phyloP scores from a whole-genome alignment of 495 filamentous ascomycete genomes.

The Lophiostoma macrostomum region DNA sequence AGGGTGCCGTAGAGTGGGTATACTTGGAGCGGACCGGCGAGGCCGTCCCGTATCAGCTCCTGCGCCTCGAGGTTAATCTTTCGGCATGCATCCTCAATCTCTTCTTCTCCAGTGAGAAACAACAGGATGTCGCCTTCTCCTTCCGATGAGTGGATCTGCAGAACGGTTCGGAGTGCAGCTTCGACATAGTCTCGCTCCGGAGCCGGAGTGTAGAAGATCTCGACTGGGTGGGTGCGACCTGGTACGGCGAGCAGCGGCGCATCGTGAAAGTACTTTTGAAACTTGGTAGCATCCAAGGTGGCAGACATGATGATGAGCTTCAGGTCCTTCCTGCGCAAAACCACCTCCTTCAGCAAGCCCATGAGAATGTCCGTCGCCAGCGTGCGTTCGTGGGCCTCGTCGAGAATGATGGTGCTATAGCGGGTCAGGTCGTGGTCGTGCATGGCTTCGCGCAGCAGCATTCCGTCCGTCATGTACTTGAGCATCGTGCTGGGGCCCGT shows the following conservation, averaged over 20 bases:
- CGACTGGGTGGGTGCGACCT: slow-evolving; percentile 92
- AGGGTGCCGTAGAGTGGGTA: slow-evolving; percentile 95
- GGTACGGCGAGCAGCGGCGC: slow-evolving; percentile 92
- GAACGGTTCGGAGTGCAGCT: slow-evolving; percentile 85
- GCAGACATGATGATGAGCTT: slow-evolving; percentile 99
- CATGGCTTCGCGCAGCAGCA: slow-evolving; percentile 97
- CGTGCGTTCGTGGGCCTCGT: slow-evolving; percentile 96
- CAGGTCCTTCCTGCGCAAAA: slow-evolving; percentile 71
- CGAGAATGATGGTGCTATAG: slow-evolving; percentile 97
- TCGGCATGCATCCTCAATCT: slow-evolving; percentile 93
- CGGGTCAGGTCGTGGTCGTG: slow-evolving; percentile 85
- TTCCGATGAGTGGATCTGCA: slow-evolving; percentile 93
- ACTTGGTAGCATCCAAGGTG: slow-evolving; percentile 94
- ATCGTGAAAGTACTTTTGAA: slow-evolving; percentile 95
- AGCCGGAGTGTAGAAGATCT: slow-evolving; percentile 97
- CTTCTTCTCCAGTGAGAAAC: slow-evolving; percentile 97
- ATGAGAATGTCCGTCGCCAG: slow-evolving; percentile 94
- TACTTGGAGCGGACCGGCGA: slow-evolving; percentile 82
- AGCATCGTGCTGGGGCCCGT: slow-evolving; percentile 86
- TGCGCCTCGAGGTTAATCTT: slow-evolving; percentile 89
- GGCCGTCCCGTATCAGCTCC: slow-evolving; percentile 84
- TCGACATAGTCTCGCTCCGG: slow-evolving; percentile 96
- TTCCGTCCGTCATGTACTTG: slow-evolving; percentile 99
- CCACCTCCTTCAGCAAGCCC: slow-evolving; percentile 88
- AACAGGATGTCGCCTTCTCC: slow-evolving; percentile 91